Evolutionary conservation across 805 yeast genomes (phyloP), one percentile per base, ranked within the genome.

Genomic region (Saccharomycopsis malanga): DNA sequence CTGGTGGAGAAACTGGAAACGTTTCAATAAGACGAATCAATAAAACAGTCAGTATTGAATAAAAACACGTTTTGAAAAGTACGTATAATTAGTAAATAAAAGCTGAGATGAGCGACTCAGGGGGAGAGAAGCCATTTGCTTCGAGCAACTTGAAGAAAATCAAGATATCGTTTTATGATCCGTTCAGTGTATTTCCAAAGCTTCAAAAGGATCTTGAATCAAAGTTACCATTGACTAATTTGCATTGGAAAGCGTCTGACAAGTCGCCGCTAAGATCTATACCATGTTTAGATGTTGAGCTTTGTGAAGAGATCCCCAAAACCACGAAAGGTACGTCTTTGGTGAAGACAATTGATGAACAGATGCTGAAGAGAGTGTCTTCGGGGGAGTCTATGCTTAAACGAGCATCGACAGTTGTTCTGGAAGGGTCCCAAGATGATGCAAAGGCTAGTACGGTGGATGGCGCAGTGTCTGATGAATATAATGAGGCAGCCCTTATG

Each of bases 211-310:
- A 70, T 7, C 59, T 85, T 15, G 63, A 61, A 18, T 44, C 69
- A 10, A 69, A 71, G 44, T 66, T 81, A 2, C 81, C 79, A 2
- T 66, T 86, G 24, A 72, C 79, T 2, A 81, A 81, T 44, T 65
- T 87, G 23, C 88, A 83, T 57, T 85, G 94, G 93, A 74, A 72
- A 53, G 61, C 66, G 43, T 61, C 71, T 15, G 59, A 68, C 0
- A 62, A 68, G 30, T 74, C 78, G 35, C 79, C 81, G 1, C 60
- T 82, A 32, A 72, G 84, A 47, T 77, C 89, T 4, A 79, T 87
- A 15, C 78, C 84, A 4, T 62, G 66, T 39, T 66, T 87, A 15
- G 73, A 76, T 3, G 69, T 83, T 6, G 61, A 65, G 5, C 67
- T 81, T 22, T 63, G 67, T 10, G 85, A 81, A 53, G 88, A 84